Percentiles rank a stretch among this genome's conserved stretches.
Conservation (phyloP, 2,329 filamentous ascomycete genomes). For the Salinomyces thailandicus region DNA sequence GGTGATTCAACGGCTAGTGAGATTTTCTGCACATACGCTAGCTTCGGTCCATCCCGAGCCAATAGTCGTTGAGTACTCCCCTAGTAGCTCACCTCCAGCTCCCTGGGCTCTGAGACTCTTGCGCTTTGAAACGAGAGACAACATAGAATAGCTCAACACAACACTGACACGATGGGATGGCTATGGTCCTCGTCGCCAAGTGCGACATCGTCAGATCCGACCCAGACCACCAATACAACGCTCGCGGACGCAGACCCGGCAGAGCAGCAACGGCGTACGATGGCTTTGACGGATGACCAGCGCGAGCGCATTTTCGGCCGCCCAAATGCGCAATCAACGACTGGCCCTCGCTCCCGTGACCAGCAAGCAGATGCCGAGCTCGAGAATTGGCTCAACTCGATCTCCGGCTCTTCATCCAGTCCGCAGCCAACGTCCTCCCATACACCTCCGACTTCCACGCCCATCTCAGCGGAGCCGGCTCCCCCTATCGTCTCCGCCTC, state of each 20-base stretch:
- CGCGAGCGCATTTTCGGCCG: conserved; percentile 22
- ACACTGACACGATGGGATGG: conserved; percentile 18
- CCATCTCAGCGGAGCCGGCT: conserved; percentile 14
- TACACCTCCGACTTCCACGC: conserved; percentile 5
- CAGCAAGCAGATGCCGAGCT: conserved; percentile 46
- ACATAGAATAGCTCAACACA: background rate
- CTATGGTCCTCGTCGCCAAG: conserved; percentile 15
- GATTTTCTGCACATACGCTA: too few species aligned
- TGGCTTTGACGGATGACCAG: conserved; percentile 21
- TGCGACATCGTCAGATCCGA: conserved; percentile 1
- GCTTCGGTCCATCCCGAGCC: too few species aligned
- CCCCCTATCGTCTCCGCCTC: conserved; percentile 8
- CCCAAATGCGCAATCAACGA: conserved; percentile 10
- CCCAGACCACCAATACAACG: background rate
- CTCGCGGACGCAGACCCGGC: background rate
- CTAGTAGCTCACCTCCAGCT: too few species aligned
- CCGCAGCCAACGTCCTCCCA: conserved; percentile 9
- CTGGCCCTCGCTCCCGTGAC: conserved; percentile 24
- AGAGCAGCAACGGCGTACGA: conserved; percentile 3
- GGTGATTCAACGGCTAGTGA: too few species aligned
- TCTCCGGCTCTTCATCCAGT: conserved; percentile 33
- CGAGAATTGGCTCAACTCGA: conserved; percentile 41
- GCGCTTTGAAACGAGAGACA: background rate
- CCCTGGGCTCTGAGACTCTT: too few species aligned
- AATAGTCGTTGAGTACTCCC: too few species aligned